Base-by-base conservation (phyloP, 1,139 yeast species). In the Sugiyamaella neomexicana region DNA sequence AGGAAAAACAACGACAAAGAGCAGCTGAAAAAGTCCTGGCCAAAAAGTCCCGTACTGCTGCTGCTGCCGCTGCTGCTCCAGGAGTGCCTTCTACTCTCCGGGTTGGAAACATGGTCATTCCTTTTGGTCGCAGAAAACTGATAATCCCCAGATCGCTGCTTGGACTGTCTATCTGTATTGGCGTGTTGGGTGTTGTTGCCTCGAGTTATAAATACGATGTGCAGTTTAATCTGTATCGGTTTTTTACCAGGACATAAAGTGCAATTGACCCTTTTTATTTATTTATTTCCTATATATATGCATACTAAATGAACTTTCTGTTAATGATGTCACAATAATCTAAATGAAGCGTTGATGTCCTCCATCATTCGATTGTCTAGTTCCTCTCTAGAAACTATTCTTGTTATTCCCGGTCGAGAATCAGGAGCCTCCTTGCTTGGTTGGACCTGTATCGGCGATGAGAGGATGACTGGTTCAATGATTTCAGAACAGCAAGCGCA, bases 141-240 rank as follows among this genome's bases (percentile, higher is more conserved):
- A 31, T 39, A 10, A 41, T 53, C 36, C 46, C 57, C 44, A 13
- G 45, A 41, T 49, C 54, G 36, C 12, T 58, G 10, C 46, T 55
- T 15, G 48, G 56, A 12, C 41, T 58, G 27, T 58, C 62, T 17
- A 47, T 60, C 7, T 58, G 58, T 50, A 48, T 60, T 34, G 63
- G 62, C 1, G 48, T 60, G 1, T 50, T 60, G 17, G 58, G 62
- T 6, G 46, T 59, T 4, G 17, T 60, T 20, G 60, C 56, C 2
- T 44, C 53, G 25, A 44, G 50, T 17, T 49, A 49, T n/a, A 49
- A 49, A 44, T 45, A 39, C 16, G 57, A 54, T 44, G 38, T 52
- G 27, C 57, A 48, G 37, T 32, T 41, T 42, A 44, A 17, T 37
- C 40, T 46, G 52, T 47, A 46, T 23, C 36, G 44, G 6, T 44